A percentile compares a stretch with the other conserved stretches of the same genome.
Evolutionary conservation across 2,329 filamentous ascomycete genomes (phyloP).

Genomic region (Stagonosporopsis rhizophila): DNA sequence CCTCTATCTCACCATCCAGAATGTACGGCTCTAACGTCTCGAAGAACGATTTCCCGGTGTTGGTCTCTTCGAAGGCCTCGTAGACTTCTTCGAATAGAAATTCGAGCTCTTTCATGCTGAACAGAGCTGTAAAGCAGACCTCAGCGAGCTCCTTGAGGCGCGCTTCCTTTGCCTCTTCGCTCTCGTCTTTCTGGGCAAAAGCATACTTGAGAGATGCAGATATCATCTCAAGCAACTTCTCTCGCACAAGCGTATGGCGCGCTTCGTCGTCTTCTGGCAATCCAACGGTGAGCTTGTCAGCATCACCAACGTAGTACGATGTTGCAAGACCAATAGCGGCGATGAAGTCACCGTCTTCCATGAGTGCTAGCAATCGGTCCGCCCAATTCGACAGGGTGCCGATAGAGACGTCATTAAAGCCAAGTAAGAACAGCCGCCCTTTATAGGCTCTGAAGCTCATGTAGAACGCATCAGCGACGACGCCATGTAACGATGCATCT

Average conservation of each 20-base stretch:
- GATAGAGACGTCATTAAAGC: conserved; percentile 92
- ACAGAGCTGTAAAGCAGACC: conserved; percentile 82
- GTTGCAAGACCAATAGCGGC: conserved; percentile 89
- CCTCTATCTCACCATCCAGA: conserved; percentile 75
- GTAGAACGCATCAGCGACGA: conserved; percentile 95
- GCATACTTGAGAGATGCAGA: conserved; percentile 88
- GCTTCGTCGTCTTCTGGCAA: conserved; percentile 81
- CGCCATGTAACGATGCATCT: conserved; percentile 88
- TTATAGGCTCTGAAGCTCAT: conserved; percentile 99
- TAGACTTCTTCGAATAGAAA: conserved; percentile 93
- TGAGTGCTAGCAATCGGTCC: conserved; percentile 87
- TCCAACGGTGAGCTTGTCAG: conserved; percentile 94
- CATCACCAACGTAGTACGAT: conserved; percentile 86
- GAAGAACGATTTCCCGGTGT: conserved; percentile 77
- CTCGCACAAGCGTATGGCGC: conserved; percentile 81
- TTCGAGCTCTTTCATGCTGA: conserved; percentile 77
- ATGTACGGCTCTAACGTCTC: conserved; percentile 90
- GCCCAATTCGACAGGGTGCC: conserved; percentile 97
- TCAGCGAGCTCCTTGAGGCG: conserved; percentile 80
- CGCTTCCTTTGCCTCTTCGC: conserved; percentile 57
- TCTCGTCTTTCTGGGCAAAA: conserved; percentile 69
- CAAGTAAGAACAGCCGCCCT: conserved; percentile 86
- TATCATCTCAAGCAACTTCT: conserved; percentile 93
- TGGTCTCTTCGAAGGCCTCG: conserved; percentile 83
- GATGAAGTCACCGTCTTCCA: conserved; percentile 97